Evolutionary conservation across 305 asterid genomes (phyloP).

Genomic region (Fraxinus angustifolia): DNA sequence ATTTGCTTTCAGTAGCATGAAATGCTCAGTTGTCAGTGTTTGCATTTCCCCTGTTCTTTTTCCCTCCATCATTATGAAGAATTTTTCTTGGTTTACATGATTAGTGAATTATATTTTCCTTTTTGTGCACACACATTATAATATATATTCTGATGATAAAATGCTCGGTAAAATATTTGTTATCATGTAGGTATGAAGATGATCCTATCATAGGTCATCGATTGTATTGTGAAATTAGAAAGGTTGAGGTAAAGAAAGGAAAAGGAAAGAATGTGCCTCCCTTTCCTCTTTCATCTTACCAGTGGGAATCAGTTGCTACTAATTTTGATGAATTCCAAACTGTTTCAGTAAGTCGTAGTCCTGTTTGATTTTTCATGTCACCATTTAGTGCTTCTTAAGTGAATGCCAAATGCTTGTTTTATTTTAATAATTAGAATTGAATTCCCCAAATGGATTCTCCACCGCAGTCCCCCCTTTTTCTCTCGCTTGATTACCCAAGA

Average conservation of each 20-base stretch:
- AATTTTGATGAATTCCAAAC: slow-evolving; percentile 79
- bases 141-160: slow-evolving; percentile 1
- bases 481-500: background rate
- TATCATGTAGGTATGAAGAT: slow-evolving; percentile 72
- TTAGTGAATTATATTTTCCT: slow-evolving; percentile 3
- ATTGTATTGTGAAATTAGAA: slow-evolving; percentile 77
- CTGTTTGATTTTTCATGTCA: background rate
- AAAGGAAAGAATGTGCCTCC: slow-evolving; percentile 74
- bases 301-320: slow-evolving; percentile 94
- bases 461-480: background rate
- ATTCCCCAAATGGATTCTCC: background rate
- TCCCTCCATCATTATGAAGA: slow-evolving; percentile 8
- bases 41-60: background rate
- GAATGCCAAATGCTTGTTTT: background rate
- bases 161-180: background rate
- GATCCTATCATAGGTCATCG: slow-evolving; percentile 87
- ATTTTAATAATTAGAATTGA: background rate
- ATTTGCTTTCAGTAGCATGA: slow-evolving; percentile 13
- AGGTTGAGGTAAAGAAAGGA: slow-evolving; percentile 82
- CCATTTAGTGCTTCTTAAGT: background rate
- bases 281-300: slow-evolving; percentile 76
- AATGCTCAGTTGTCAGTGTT: slow-evolving; percentile 2
- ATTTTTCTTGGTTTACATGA: background rate
- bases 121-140: slow-evolving; percentile 2
- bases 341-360: slow-evolving; percentile 72